These are phyloP conservation scores for Trematosphaeria pertusa DNA, from an alignment of 2,329 filamentous ascomycete species.

Conservation along the genomic window DNA sequence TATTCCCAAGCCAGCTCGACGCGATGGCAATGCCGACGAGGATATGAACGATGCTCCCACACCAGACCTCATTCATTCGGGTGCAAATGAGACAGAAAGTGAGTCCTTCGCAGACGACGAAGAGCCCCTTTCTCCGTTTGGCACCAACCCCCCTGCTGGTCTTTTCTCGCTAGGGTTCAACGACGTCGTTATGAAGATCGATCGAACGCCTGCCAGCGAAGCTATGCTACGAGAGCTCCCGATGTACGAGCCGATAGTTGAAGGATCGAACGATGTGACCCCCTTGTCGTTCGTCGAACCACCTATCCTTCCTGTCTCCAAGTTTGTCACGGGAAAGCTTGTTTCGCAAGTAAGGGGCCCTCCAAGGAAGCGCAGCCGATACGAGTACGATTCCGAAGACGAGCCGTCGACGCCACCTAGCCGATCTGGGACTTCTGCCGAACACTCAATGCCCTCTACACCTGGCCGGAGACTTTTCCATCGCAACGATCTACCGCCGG, in stretches of 20 bases:
- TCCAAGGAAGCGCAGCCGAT: slow-evolving; percentile 80
- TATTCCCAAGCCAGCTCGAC: slow-evolving; percentile 24
- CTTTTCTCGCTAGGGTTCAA: slow-evolving; percentile 85
- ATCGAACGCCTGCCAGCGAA: slow-evolving; percentile 76
- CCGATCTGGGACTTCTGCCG: slow-evolving; percentile 50
- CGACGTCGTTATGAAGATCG: slow-evolving; percentile 80
- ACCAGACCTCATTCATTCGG: slow-evolving; percentile 48
- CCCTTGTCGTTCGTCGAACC: slow-evolving; percentile 43
- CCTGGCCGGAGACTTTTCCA: slow-evolving; percentile 48
- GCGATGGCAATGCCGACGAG: slow-evolving; percentile 27
- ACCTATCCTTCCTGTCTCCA: slow-evolving; percentile 83
- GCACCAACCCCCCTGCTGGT: slow-evolving; percentile 68
- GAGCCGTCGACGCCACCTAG: slow-evolving; percentile 51
- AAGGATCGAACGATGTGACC: slow-evolving; percentile 39
- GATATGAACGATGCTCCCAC: slow-evolving; percentile 49
- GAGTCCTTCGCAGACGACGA: slow-evolving; percentile 49
- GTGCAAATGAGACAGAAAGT: slow-evolving; percentile 47
- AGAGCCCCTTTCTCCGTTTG: slow-evolving; percentile 51
- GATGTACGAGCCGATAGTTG: slow-evolving; percentile 66
- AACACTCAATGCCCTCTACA: slow-evolving; percentile 51
- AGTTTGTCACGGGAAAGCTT: slow-evolving; percentile 83
- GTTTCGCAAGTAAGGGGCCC: slow-evolving; percentile 70
- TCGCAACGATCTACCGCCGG: slow-evolving; percentile 65
- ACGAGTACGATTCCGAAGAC: slow-evolving; percentile 77
- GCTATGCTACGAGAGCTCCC: slow-evolving; percentile 82